Evolutionary conservation across 805 yeast species (phyloP), one percentile per base, ranked within the genome.

Genomic region (Zygosaccharomyces lentus): DNA sequence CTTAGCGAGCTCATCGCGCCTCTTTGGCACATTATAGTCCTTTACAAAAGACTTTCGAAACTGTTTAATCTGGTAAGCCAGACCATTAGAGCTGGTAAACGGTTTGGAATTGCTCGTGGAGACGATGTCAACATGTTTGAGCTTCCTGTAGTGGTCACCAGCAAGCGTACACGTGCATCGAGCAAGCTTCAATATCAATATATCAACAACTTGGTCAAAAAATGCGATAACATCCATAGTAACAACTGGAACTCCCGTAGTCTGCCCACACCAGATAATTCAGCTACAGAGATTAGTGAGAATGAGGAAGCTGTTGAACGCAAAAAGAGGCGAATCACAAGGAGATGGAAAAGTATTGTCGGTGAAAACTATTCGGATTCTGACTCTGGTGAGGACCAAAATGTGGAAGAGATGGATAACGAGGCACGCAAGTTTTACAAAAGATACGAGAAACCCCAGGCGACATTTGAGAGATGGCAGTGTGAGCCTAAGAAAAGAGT

Each of bases 391-490:
- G 53, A 50, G 6, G 54, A 55, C 4, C 47, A 41, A 25, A 37
- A 37, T 9, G 43, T 43, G 6, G 48, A 41, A 6, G 48, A 34
- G 8, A 44, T 41, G 19, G 49, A 39, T 13, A 47, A 51, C 38
- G 56, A 58, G 29, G 66, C 58, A 38, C 55, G 56, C 19, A 57
- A 44, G 30, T 64, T 52, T 43, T 56, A 54, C 31, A 50, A 49
- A n/a, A 50, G 49, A 13, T 56, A 62, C 45, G 60, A 59, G 26
- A 61, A 60, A 47, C 68, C 68, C 27, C 62, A 63, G 42, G 51
- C 53, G 6, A 53, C 57, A 7, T 64, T 50, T 46, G 69, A 65
- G 43, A 46, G 52, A 32, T 65, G 69, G 69, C 52, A 48, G 23
- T 34, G 39, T 15, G 48, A 44, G n/a, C 39, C 47, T 3, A 40